Conservation (phyloP, 108 stramenopile species). For the Poteriospumella lacustris region DNA sequence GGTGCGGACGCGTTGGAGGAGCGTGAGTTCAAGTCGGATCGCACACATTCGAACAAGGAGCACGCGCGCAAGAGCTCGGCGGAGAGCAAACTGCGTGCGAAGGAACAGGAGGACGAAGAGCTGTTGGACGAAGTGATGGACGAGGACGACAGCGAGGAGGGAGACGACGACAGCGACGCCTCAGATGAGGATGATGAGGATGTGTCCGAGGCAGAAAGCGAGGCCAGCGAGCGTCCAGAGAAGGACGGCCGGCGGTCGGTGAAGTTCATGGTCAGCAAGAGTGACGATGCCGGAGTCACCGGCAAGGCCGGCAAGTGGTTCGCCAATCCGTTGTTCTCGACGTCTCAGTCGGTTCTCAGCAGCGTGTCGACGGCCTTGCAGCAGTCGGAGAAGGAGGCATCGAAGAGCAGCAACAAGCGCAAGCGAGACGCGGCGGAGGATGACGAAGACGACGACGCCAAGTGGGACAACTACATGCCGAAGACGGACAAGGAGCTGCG, state of each 20-base stretch:
- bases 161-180: constrained; percentile 30
- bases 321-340: constrained; percentile 18
- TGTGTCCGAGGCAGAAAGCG: constrained; percentile 4
- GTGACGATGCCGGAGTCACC: neutral
- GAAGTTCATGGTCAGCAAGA: neutral
- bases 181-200: constrained; percentile 32
- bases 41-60: too few species aligned
- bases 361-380: neutral
- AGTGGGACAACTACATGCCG: constrained; percentile 80
- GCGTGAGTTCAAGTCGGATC: too few species aligned
- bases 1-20: too few species aligned
- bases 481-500: constrained; percentile 93
- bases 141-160: constrained; percentile 47
- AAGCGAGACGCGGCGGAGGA: constrained; percentile 26
- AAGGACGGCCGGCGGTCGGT: neutral
- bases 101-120: constrained; percentile 14
- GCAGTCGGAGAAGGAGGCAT: neutral
- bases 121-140: neutral
- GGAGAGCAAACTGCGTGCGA: neutral
- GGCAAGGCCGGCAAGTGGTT: constrained; percentile 12
- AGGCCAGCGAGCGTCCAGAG: constrained; percentile 31
- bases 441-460: constrained; percentile 63
- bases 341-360: neutral
- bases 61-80: too few species aligned
- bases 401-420: neutral